Evolutionary conservation across 495 filamentous ascomycete species (phyloP), one percentile per base, ranked within the genome.

Genomic region (Aspergillus mulundensis): DNA sequence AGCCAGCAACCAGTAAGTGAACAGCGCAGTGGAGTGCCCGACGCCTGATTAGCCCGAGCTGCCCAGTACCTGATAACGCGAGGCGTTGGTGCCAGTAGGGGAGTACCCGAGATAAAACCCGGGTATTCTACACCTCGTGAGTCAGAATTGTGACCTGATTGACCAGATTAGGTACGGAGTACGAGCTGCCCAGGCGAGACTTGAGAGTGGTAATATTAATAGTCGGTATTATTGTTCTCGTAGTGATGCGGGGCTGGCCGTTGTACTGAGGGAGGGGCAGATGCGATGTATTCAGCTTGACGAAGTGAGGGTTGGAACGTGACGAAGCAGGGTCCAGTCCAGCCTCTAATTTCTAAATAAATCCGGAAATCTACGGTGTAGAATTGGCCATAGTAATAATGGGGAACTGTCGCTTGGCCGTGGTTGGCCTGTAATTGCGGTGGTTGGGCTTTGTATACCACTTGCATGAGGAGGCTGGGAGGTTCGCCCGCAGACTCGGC

Each of bases 381-480:
- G 2, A 11, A 14, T 6, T 32, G 15, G 32, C 15, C 24, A 25
- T 47, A 30, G 25, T 41, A 21, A 24, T 28, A 10, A 14, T 50
- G 11, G 21, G 47, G 21, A 30, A 20, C 34, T 46, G 48, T 42
- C 34, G 57, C 65, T 64, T 64, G 63, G 63, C 47, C 48, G 56
- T 46, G 15, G 39, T 32, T 50, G 51, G 53, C 46, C 30, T 43
- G 57, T 41, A 77, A 77, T 70, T 72, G 54, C 66, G 74, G 74
- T 74, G 74, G 74, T 74, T 77, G 74, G 73, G 70, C 67, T 64
- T 65, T 51, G 49, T 51, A 21, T 39, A 21, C 18, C 18, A 24
- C 40, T 38, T 56, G 55, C 40, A 60, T 58, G 60, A 21, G 68
- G 74, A 70, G 72, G 72, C 69, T 70, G 65, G 70, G 70, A 63